Evolutionary conservation across 73 alveolate genomes (phyloP), one percentile per base, ranked within the genome.

Genomic region (Paramecium pentaurelia): DNA sequence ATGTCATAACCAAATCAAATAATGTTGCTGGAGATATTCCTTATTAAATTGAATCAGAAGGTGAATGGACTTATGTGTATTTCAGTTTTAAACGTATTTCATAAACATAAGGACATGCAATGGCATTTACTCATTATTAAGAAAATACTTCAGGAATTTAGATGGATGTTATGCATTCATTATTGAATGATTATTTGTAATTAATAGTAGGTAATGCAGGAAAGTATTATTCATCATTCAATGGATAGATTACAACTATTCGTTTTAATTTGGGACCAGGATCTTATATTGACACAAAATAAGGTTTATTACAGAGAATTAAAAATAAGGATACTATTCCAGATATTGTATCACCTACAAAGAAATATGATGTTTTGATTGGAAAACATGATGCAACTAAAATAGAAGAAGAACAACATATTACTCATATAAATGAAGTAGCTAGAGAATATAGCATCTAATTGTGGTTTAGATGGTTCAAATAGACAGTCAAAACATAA

Each of bases 201-300:
- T 80, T 80, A 32, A 45, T 20, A 42, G 75, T 80, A 25, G 91
- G 91, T 22, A 40, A 49, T 80, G 91, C 91, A 32, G 91, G 91
- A 14, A 80, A 80, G 30, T 80, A 80, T 80, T 80, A 80, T 18
- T 20, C 91, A 8, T 40, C 34, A n/a, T 80, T 80, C 75, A 80
- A 80, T 49, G 91, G 91, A 3, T 27, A 80, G 38, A 80, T 80
- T 7, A 45, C 91, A 11, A 80, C 91, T 3, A 47, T 80, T 80
- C 49, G 91, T 40, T 80, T 80, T 32, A 80, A 80, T 49, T 80
- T 80, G 30, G 91, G 91, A 32, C 75, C 91, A 80, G 91, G 91
- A 27, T 60, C 91, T n/a, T 80, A 45, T 49, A 80, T 80, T 27
- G 91, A 80, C 18, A 25, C 71, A 32, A 80, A 80, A 45, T 30